Percentiles rank a stretch among this genome's conserved stretches.
phyloP scores from a whole-genome alignment of 345 rosid species.

The Leavenworthia alabamica region DNA sequence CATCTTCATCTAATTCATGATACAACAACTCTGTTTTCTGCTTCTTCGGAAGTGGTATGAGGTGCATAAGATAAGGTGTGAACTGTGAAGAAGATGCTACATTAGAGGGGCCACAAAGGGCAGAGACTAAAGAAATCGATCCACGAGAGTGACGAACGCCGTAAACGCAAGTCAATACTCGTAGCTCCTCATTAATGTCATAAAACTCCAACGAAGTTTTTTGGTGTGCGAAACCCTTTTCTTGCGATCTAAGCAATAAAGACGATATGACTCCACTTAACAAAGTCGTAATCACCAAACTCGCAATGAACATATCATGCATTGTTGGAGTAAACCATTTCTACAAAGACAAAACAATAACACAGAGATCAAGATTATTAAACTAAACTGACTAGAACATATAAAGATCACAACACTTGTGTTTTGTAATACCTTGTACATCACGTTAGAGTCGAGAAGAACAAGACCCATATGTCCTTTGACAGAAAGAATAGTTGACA shows the following conservation, averaged over 20 bases:
- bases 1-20: conserved; percentile 63
- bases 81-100: conserved; percentile 40
- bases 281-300: conserved; percentile 48
- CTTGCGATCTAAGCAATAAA: conserved; percentile 36
- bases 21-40: conserved; percentile 41
- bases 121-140: conserved; percentile 42
- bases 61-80: conserved; percentile 59
- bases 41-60: conserved; percentile 68
- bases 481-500: conserved; percentile 49
- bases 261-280: conserved; percentile 49
- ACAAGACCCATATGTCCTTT: conserved; percentile 74
- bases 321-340: conserved; percentile 34
- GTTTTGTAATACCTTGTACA: conserved; percentile 12
- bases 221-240: conserved; percentile 35
- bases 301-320: conserved; percentile 25
- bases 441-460: conserved; percentile 26
- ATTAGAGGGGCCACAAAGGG: conserved; percentile 38
- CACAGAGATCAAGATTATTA: neutral
- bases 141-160: conserved; percentile 68
- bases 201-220: conserved; percentile 43
- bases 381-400: too few species aligned
- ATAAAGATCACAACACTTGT: neutral
- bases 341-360: conserved; percentile 16
- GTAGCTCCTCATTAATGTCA: conserved; percentile 50
- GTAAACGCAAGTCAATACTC: conserved; percentile 61